Percentiles rank a stretch among this genome's conserved stretches.
phyloP scores from a whole-genome alignment of 305 asterid species.

The Solanum chacoense region DNA sequence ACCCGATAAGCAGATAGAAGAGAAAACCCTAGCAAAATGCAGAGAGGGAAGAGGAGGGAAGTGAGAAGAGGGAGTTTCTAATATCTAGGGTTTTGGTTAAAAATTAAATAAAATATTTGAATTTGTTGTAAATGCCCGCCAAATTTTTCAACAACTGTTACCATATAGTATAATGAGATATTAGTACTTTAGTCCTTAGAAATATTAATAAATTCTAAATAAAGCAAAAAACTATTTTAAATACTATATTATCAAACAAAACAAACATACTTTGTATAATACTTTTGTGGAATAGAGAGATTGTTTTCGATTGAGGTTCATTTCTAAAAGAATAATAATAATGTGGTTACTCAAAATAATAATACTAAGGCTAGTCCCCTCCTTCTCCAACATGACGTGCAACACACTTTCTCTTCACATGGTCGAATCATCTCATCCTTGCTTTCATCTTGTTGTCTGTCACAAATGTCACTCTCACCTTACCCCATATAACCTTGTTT shows the following conservation, averaged over 20 bases:
- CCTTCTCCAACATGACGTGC: neutral
- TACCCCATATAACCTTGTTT: neutral
- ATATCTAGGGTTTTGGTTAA: neutral
- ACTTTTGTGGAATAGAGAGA: too few species aligned
- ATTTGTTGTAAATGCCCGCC: conserved; percentile 7
- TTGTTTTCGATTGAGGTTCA: too few species aligned
- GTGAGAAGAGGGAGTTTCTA: neutral
- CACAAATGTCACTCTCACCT: neutral
- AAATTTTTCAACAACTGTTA: neutral
- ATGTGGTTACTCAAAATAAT: neutral
- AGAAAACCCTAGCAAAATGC: neutral
- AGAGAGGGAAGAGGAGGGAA: neutral
- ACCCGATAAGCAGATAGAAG: neutral
- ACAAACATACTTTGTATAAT: too few species aligned
- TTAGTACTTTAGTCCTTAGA: neutral
- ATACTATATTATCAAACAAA: neutral
- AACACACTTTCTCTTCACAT: neutral
- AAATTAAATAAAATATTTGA: neutral
- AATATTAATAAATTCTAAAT: neutral
- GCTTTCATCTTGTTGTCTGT: neutral
- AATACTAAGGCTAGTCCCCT: neutral
- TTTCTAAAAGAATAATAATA: too few species aligned
- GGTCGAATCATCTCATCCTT: neutral
- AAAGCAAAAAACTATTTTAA: neutral
- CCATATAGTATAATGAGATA: neutral